Base-by-base conservation (phyloP, 139 green algal species). In the Chlamydomonas sphaeroides region DNA sequence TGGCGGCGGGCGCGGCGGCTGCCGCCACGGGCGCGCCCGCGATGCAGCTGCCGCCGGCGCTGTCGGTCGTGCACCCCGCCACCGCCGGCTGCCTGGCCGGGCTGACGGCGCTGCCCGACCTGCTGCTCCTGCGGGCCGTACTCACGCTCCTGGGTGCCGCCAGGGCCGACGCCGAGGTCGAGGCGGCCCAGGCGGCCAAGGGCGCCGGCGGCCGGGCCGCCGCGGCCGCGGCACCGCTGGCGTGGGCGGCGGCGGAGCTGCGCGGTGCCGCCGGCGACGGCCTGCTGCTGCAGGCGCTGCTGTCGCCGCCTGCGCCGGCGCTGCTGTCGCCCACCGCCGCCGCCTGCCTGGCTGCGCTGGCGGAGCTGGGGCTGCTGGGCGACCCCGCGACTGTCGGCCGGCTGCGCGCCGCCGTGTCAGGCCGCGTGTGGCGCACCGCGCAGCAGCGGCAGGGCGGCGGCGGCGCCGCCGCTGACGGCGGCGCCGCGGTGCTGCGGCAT, bases 281-380 rank as follows among this genome's bases (percentile, higher is more conserved):
- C 72, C 56, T 80, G 56, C 57, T 80, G 4, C 51, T 68, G 17
- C 56, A 56, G 39, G 72, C 72, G 38, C 38, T 80, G 56, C 72
- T 80, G 72, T 57, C 68, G 57, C 56, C 39, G 38, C 72, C 72
- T 15, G 51, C 35, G 56, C 56, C 51, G 20, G 28, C 56, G 0
- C 33, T n/a, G 36, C 21, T 68, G 39, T 57, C 57, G 56, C 72
- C 72, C 26, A 11, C 68, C 38, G 36, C 56, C 2, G 68, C 68
- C 56, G 53, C 56, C 5, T 39, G 23, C 26, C 14, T 39, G 49
- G 26, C 36, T 0, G 72, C 51, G 14, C 11, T 80, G 36, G 38
- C 68, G 28, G 36, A 15, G 35, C 36, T 36, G 36, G 72, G 72
- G 18, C 28, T 68, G 14, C 28, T 80, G 38, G 56, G n/a, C 53